Evolutionary conservation across 1,139 yeast species (phyloP), one percentile per base, ranked within the genome.

Genomic region (Pichia sp.): DNA sequence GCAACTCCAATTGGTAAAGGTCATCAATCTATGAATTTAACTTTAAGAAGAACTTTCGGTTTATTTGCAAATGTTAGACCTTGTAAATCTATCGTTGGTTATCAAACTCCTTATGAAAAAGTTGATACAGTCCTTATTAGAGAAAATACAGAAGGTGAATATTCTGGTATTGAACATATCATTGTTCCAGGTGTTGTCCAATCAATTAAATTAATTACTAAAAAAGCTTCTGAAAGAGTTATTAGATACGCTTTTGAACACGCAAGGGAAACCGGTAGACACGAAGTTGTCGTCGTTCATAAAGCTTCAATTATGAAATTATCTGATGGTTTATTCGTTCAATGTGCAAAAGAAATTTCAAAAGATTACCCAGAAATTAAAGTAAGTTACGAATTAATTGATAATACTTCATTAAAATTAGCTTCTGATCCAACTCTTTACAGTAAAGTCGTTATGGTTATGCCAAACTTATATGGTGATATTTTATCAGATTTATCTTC

Each of bases 1-100:
- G 97, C 97, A 46, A 91, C 98, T 34, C 98, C 97, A 47, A 89
- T 89, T 52, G 98, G 97, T 61, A 91, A 89, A 72, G 98, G 97
- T 61, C 97, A 91, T 74, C 88, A 89, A 61, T 89, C 97, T 35
- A 80, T 91, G 77, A 91, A 91, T 76, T 75, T 91, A 75, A 91
- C 98, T 33, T 75, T 91, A 65, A 87, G 98, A 76, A 87, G 96
- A 74, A 86, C 97, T 40, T 91, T 91, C 74, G 81, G 83, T 69
- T 75, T 91, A 59, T 91, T 88, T 56, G 98, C 98, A 61, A 91
- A 91, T 66, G 95, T 91, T 49, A 86, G 97, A 72, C 98, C 97
- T 42, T 93, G 97, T 69, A 83, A 83, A 70, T 83, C 95, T 45
- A 78, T 91, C 56, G 84, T 76, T 51, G 98, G 98, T 57, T 91